Percentiles rank a stretch among this genome's conserved stretches.
These are phyloP conservation scores for Rhodotorula mucilaginosa DNA, from an alignment of 1,284 basidiomycete genomes.

Conservation along the genomic window DNA sequence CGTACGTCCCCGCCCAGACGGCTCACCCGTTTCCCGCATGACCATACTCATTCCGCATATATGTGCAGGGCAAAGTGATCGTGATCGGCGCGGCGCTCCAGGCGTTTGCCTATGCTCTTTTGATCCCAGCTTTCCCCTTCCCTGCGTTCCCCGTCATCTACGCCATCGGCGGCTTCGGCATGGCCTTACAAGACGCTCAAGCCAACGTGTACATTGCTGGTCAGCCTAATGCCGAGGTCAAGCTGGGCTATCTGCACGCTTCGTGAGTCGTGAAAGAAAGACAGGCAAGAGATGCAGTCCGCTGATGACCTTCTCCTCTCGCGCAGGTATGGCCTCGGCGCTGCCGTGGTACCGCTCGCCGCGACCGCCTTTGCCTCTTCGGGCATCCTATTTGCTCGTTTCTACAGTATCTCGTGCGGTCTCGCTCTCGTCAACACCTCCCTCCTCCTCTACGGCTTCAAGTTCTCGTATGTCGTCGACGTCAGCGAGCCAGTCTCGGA, in stretches of 20 bases:
- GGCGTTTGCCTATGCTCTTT: constrained; percentile 25
- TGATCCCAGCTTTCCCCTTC: constrained; percentile 38
- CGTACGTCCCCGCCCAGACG: not conserved
- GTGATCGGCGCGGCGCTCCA: constrained; percentile 27
- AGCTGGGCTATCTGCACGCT: constrained; percentile 33
- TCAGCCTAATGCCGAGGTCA: constrained; percentile 22
- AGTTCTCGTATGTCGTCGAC: constrained; percentile 31
- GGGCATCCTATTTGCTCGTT: constrained; percentile 26
- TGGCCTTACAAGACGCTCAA: constrained; percentile 31
- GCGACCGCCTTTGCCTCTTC: constrained; percentile 37
- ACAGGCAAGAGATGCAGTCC: rapidly evolving
- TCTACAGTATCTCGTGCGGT: constrained; percentile 30
- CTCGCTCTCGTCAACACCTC: constrained; percentile 22
- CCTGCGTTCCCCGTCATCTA: constrained; percentile 30
- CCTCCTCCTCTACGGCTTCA: constrained; percentile 31
- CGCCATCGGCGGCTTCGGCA: constrained; percentile 27
- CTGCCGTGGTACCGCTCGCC: constrained; percentile 29
- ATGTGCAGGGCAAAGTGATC: constrained; percentile 32
- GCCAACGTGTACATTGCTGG: constrained; percentile 35
- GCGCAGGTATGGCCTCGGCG: constrained; percentile 19
- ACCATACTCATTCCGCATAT: not conserved
- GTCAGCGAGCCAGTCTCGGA: not conserved
- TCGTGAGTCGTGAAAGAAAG: not conserved
- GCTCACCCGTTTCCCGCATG: too few species aligned
- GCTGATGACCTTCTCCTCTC: not conserved